Evolutionary conservation across 208 protist genomes (phyloP).

Genomic region (Leishmania lainsoni): DNA sequence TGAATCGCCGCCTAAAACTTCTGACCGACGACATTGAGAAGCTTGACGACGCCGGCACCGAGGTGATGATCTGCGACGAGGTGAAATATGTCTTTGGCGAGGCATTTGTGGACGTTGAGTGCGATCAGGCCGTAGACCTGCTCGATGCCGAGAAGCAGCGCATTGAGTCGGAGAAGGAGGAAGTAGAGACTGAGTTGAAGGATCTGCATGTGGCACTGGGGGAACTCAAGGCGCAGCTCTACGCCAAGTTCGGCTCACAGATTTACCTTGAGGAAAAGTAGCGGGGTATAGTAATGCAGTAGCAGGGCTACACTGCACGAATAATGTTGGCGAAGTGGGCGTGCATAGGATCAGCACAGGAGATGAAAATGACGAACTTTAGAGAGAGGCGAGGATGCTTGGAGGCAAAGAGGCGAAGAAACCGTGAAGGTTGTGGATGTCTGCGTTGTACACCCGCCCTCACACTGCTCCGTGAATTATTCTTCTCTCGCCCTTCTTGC

Average conservation of each 20-base stretch:
- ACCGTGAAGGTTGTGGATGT: not conserved
- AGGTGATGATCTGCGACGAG: constrained; percentile 61
- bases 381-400: not conserved
- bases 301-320: not conserved
- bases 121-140: constrained; percentile 58
- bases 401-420: not conserved
- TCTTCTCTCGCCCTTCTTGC: not conserved
- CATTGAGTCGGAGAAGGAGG: constrained; percentile 53
- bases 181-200: constrained; percentile 56
- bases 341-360: not conserved
- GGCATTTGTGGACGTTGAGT: constrained; percentile 76
- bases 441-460: not conserved
- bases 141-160: constrained; percentile 63
- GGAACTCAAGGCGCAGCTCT: constrained; percentile 86
- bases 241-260: constrained; percentile 89
- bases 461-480: not conserved
- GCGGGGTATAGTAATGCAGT: not conserved
- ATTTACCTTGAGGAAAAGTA: constrained; percentile 92
- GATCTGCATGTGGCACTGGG: constrained; percentile 52
- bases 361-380: not conserved
- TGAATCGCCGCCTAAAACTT: constrained; percentile 45
- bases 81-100: constrained; percentile 92
- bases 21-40: constrained; percentile 79
- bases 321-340: not conserved
- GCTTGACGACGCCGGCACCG: constrained; percentile 50